A percentile compares a stretch with the other conserved stretches of the same genome.
Evolutionary conservation across 305 asterid genomes (phyloP).

Genomic region (Fraxinus nigra): DNA sequence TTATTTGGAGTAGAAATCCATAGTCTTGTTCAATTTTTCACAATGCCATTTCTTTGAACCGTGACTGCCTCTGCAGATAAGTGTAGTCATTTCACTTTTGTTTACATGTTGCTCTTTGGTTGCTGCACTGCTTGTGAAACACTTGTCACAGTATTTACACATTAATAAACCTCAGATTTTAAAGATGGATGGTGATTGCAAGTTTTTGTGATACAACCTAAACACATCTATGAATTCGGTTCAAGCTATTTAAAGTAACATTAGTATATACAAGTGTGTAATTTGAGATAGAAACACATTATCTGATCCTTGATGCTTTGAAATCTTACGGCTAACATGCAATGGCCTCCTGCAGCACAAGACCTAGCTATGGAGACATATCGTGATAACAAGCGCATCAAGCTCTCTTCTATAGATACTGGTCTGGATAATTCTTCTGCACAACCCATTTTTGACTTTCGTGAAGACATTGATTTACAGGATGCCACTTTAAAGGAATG

Average conservation of each 20-base stretch:
- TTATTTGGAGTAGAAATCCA: neutral
- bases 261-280: neutral
- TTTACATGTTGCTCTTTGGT: neutral
- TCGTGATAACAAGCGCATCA: slow-evolving; percentile 34
- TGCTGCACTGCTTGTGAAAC: neutral
- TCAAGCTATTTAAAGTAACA: neutral
- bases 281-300: neutral
- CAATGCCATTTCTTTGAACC: neutral
- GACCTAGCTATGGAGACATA: slow-evolving; percentile 25
- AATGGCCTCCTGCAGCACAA: slow-evolving; percentile 35
- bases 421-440: slow-evolving; percentile 18
- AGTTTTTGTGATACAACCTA: neutral
- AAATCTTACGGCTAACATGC: slow-evolving; percentile 7
- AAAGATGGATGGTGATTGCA: neutral
- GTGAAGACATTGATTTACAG: slow-evolving; percentile 19
- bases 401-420: slow-evolving; percentile 27
- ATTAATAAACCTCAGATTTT: neutral
- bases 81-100: neutral
- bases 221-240: slow-evolving; percentile 1
- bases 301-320: neutral
- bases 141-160: neutral
- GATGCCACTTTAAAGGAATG: slow-evolving; percentile 14
- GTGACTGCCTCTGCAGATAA: neutral
- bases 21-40: neutral
- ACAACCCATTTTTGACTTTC: slow-evolving; percentile 4